phyloP scores from a whole-genome alignment of 2,329 filamentous ascomycete species.

The Fusarium compactum region DNA sequence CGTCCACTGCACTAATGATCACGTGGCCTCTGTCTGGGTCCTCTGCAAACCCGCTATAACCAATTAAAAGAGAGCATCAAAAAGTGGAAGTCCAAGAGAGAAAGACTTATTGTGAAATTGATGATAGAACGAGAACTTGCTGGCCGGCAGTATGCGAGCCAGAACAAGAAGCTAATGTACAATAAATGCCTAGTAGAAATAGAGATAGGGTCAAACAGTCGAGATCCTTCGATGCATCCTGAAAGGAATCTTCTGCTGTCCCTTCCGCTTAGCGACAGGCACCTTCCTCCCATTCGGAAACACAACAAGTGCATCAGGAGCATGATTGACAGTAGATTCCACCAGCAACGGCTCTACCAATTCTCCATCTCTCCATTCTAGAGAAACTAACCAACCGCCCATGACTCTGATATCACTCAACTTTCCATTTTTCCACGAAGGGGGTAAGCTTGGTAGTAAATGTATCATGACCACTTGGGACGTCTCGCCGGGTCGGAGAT shows the following conservation, averaged over 20 bases:
- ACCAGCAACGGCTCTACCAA: background rate
- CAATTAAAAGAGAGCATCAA: background rate
- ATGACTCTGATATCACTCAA: background rate
- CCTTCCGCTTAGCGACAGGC: background rate
- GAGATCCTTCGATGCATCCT: background rate
- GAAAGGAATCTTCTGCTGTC: background rate
- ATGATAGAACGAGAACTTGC: background rate
- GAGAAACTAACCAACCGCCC: slow-evolving; percentile 34
- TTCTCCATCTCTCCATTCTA: slow-evolving; percentile 25
- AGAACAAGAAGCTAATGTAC: background rate
- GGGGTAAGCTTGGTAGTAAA: slow-evolving; percentile 37
- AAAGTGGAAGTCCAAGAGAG: background rate
- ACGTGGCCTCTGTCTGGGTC: no score
- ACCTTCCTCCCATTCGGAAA: slow-evolving; percentile 3
- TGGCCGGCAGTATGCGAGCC: rapidly evolving
- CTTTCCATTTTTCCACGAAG: slow-evolving; percentile 22
- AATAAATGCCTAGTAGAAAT: rapidly evolving
- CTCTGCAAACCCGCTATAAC: background rate
- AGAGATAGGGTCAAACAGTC: background rate
- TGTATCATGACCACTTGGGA: slow-evolving; percentile 22
- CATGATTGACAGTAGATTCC: slow-evolving; percentile 9
- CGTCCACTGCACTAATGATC: no score
- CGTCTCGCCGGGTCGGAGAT: background rate
- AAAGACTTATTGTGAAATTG: background rate
- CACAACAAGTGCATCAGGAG: slow-evolving; percentile 13